A percentile compares a stretch with the other conserved stretches of the same genome.
Evolutionary conservation across 2,329 filamentous ascomycete genomes (phyloP).

Genomic region (Verticillium albo-atrum): DNA sequence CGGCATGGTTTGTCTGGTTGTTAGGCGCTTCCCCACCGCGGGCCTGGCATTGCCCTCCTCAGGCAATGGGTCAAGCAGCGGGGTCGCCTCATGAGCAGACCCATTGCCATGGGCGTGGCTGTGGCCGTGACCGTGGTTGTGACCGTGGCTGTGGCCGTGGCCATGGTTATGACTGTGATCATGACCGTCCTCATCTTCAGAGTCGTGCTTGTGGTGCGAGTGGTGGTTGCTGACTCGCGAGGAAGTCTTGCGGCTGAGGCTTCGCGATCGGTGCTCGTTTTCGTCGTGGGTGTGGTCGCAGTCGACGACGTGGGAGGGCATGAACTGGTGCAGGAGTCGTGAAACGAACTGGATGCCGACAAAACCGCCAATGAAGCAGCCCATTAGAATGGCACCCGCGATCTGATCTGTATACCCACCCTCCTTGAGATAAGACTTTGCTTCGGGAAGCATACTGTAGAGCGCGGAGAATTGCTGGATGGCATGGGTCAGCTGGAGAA

Average conservation of each 20-base stretch:
- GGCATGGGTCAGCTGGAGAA: not conserved
- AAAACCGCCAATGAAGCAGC: conserved; percentile 66
- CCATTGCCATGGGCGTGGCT: conserved; percentile 19
- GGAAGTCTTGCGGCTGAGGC: conserved; percentile 7
- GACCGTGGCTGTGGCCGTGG: conserved; percentile 1
- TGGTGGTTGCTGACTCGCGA: conserved; percentile 2
- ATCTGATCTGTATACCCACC: conserved; percentile 61
- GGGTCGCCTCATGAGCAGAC: conserved; percentile 40
- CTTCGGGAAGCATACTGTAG: conserved; percentile 88
- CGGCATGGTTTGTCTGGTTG: conserved; percentile 4
- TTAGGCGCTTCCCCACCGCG: conserved; percentile 19
- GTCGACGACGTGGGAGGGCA: conserved; percentile 76
- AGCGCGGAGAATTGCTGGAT: conserved; percentile 81
- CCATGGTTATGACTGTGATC: no score
- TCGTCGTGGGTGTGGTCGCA: conserved; percentile 72
- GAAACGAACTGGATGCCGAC: conserved; percentile 72
- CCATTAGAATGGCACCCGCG: conserved; percentile 67
- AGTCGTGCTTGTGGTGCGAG: conserved; percentile 16
- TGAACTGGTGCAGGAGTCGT: conserved; percentile 64
- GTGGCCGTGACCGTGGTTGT: conserved; percentile 21
- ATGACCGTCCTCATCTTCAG: conserved; percentile 1
- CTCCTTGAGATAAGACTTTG: conserved; percentile 70
- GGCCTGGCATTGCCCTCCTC: conserved; percentile 19
- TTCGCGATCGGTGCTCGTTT: conserved; percentile 23
- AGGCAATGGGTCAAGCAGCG: conserved; percentile 32